Conservation (phyloP, 768 basidiomycete species). For the Jaapia argillacea region DNA sequence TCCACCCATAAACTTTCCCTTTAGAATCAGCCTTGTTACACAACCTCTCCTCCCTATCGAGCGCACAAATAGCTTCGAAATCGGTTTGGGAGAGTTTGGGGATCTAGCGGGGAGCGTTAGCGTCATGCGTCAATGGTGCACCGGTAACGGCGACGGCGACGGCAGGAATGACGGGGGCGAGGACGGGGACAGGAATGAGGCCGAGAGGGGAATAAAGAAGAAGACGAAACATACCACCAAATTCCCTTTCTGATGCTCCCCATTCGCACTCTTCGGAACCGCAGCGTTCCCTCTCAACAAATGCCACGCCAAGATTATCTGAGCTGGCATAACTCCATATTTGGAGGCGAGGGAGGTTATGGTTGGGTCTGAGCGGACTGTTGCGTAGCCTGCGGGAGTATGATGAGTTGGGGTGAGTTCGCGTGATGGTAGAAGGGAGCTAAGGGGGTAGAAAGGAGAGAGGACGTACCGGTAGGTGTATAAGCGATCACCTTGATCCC, state of each 20-base stretch:
- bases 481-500: constrained; percentile 42
- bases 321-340: constrained; percentile 33
- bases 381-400: constrained; percentile 24
- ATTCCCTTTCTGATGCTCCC: constrained; percentile 39
- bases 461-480: constrained; percentile 30
- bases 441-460: background rate
- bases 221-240: constrained; percentile 25
- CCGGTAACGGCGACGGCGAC: too few relatives aligned
- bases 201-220: constrained; percentile 1
- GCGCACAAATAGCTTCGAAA: constrained; percentile 19
- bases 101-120: constrained; percentile 13
- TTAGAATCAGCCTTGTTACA: constrained; percentile 21
- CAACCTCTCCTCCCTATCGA: constrained; percentile 23
- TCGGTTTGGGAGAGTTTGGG: constrained; percentile 22
- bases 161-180: too few relatives aligned
- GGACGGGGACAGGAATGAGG: background rate
- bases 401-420: background rate
- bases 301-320: constrained; percentile 45
- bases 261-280: constrained; percentile 38
- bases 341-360: constrained; percentile 36
- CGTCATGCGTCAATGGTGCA: background rate
- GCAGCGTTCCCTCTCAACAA: constrained; percentile 31
- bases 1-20: constrained; percentile 26
- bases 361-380: constrained; percentile 34
- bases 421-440: background rate